Base-by-base conservation (phyloP, 257 asterid species). In the Penstemon barbatus region DNA sequence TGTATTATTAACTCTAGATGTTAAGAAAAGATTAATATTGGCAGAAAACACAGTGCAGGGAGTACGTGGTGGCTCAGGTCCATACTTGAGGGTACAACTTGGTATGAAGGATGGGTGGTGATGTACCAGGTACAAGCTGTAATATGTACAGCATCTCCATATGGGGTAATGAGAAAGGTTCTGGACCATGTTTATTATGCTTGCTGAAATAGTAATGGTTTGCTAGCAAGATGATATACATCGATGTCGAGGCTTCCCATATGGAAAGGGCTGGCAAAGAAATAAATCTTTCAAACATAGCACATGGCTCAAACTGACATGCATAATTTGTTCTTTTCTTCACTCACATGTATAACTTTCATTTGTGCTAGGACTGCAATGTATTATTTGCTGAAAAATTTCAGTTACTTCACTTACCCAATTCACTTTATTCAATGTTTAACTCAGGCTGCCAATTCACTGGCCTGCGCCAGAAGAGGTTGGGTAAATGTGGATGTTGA, bases 381-480 rank as follows among this genome's bases (percentile, higher is more conserved):
- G 62, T 63, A 19, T 8, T 33, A 39, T 39, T 37, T 12, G 18
- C 43, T 25, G 2, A 42, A 48, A 41, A 37, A 38, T 63, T 12
- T 33, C 6, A 18, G 54, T 71, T 63, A 36, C 55, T 39, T 9
- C 75, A 45, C 71, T 77, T 74, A 68, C 53, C 66, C 59, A 61
- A 69, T 48, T 57, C 54, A 69, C 50, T 53, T 38, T 65, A 66
- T 76, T 63, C 69, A 57, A 55, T 69, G 59, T 55, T 56, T 78
- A 48, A 63, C 63, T 64, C 85, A 94, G 99, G 93, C 93, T 77
- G 94, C 93, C 71, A 83, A 91, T 75, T 89, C 97, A 40, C 77
- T 89, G 81, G 88, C 96, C 36, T 94, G 99, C 77, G 99, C 99
- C 75, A 82, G 97, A 79, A 94, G 93, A 84, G 99, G 99, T 77